A percentile compares a stretch with the other conserved stretches of the same genome.
Conservation (phyloP, 768 basidiomycete species). For the Phylloporus sp. region DNA sequence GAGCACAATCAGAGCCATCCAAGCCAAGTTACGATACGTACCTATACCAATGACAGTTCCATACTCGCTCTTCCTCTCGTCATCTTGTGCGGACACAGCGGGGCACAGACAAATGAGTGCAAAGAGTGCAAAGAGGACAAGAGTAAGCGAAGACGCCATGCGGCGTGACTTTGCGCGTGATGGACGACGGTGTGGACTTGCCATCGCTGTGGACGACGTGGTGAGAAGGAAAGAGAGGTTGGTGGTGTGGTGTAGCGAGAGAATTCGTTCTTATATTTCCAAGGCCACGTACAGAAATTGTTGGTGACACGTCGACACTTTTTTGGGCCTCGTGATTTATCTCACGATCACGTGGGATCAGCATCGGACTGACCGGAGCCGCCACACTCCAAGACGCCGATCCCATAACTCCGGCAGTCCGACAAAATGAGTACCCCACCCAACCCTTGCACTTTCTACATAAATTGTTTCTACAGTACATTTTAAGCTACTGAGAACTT, state of each 20-base stretch:
- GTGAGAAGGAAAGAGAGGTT: conserved; percentile 7
- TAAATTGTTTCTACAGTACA: too few relatives aligned
- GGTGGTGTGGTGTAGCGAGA: conserved; percentile 3
- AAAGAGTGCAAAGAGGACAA: conserved; percentile 56
- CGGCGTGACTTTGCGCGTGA: conserved; percentile 56
- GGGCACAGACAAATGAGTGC: conserved; percentile 72
- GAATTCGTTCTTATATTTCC: conserved; percentile 17
- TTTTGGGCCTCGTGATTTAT: conserved; percentile 7
- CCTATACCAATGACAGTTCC: conserved; percentile 93
- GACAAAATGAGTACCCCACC: too few relatives aligned
- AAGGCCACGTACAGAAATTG: conserved; percentile 27
- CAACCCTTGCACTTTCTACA: too few relatives aligned
- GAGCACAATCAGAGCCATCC: neutral
- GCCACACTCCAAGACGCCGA: too few relatives aligned
- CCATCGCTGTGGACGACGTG: conserved; percentile 24
- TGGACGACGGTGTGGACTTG: conserved; percentile 35
- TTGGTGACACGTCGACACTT: conserved; percentile 30
- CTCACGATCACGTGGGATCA: conserved; percentile 26
- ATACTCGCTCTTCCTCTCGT: conserved; percentile 56
- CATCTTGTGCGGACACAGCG: conserved; percentile 57
- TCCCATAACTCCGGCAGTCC: too few relatives aligned
- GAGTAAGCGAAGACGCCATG: conserved; percentile 52
- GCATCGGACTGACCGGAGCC: too few relatives aligned
- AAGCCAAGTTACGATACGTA: conserved; percentile 31
- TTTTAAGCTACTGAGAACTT: too few relatives aligned